Conservation (phyloP, 805 yeast genomes). For the Suhomyces sp. region DNA sequence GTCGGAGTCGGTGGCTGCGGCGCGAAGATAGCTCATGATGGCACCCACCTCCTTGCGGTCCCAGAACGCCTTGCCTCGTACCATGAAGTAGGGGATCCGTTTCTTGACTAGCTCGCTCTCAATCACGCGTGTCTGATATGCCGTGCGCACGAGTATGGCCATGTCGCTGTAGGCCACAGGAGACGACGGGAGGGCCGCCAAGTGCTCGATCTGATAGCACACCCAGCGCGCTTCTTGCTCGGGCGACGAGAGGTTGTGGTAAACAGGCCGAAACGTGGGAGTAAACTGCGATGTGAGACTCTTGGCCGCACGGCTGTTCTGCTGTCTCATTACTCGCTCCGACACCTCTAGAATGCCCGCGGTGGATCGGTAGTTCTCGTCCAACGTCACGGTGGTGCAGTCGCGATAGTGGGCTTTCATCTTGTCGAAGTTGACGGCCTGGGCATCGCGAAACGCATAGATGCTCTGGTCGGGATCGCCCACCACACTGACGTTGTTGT, state of each 20-base stretch:
- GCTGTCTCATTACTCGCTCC: slow-evolving; percentile 62
- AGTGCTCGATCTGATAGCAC: slow-evolving; percentile 49
- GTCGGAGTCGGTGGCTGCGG: slow-evolving; percentile 58
- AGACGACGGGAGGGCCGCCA: slow-evolving; percentile 42
- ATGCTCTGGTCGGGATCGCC: slow-evolving; percentile 98
- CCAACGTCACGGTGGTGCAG: slow-evolving; percentile 39
- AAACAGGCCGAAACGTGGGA: slow-evolving; percentile 46
- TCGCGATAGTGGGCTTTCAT: slow-evolving; percentile 44
- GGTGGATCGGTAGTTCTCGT: slow-evolving; percentile 81
- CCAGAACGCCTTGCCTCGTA: slow-evolving; percentile 80
- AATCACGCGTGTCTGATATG: slow-evolving; percentile 56
- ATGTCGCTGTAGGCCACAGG: slow-evolving; percentile 56
- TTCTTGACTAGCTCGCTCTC: slow-evolving; percentile 59
- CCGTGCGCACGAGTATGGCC: slow-evolving; percentile 68
- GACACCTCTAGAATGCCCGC: slow-evolving; percentile 61
- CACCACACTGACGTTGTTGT: slow-evolving; percentile 72
- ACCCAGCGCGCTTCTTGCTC: slow-evolving; percentile 59
- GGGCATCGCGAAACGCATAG: slow-evolving; percentile 83
- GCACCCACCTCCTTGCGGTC: slow-evolving; percentile 64
- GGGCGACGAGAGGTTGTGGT: slow-evolving; percentile 36
- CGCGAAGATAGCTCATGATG: slow-evolving; percentile 62
- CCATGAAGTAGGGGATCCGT: slow-evolving; percentile 61
- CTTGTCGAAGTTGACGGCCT: slow-evolving; percentile 57
- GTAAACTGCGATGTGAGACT: slow-evolving; percentile 45
- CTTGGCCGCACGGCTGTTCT: slow-evolving; percentile 44